These are phyloP conservation scores for Geum urbanum DNA, from an alignment of 306 rosid species.

Conservation along the genomic window DNA sequence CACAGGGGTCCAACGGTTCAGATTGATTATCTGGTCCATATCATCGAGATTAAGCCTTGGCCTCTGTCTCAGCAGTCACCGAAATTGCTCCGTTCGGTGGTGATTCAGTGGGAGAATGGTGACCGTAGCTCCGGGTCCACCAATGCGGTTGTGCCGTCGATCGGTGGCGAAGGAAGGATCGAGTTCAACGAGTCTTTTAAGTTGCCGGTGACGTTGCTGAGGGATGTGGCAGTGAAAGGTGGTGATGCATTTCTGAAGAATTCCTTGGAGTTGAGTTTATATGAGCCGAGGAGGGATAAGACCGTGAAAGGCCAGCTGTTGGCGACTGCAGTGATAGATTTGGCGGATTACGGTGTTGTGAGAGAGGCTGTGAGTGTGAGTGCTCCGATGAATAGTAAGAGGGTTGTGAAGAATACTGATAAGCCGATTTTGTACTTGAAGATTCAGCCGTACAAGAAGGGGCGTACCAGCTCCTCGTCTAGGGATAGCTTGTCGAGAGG, in stretches of 20 bases:
- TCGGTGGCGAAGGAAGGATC: constrained; percentile 79
- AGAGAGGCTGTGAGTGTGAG: constrained; percentile 51
- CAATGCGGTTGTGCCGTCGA: constrained; percentile 56
- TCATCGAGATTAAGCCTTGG: constrained; percentile 94
- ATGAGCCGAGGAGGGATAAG: constrained; percentile 83
- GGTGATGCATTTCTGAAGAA: constrained; percentile 67
- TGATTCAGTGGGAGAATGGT: constrained; percentile 93
- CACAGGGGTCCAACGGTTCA: constrained; percentile 53
- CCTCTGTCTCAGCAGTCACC: constrained; percentile 88
- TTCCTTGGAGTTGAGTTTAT: constrained; percentile 72
- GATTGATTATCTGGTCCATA: constrained; percentile 56
- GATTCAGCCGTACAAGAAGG: constrained; percentile 65
- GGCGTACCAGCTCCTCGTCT: constrained; percentile 34
- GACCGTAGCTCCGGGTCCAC: constrained; percentile 78
- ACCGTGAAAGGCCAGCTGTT: constrained; percentile 73
- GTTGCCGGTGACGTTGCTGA: constrained; percentile 60
- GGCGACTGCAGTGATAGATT: constrained; percentile 73
- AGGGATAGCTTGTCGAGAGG: constrained; percentile 49
- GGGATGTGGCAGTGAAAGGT: constrained; percentile 61
- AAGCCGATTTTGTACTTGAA: constrained; percentile 61
- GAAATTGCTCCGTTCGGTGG: constrained; percentile 59
- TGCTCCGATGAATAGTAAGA: constrained; percentile 65
- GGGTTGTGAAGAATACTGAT: constrained; percentile 73
- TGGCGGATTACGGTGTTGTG: constrained; percentile 77
- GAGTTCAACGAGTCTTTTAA: constrained; percentile 75